Evolutionary conservation across 1,284 basidiomycete genomes (phyloP), one percentile per base, ranked within the genome.

Genomic region (Marasmius oreades): DNA sequence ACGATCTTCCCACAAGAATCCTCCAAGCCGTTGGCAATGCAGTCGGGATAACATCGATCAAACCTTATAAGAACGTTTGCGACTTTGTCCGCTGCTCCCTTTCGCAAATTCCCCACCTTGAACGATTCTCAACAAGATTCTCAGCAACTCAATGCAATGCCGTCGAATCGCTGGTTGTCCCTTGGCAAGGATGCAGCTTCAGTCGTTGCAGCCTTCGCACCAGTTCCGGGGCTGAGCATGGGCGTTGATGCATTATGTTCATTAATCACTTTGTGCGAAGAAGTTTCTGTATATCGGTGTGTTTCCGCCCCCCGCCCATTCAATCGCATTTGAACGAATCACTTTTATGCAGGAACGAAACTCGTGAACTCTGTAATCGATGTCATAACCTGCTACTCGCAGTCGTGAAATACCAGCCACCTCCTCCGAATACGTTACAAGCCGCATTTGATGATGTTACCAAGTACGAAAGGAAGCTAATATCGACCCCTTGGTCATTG

Each of bases 211-310:
- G 64, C 77, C 55, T 73, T 81, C 39, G 66, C 73, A 18, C 79
- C 80, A 6, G 66, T 82, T 3, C 81, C 81, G 24, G 79, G 70
- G 54, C 66, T 82, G 16, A 66, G 64, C 7, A 72, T 75, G 11
- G 71, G 72, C 14, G 70, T 76, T 23, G 74, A 73, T 11, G 54
- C 73, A 1, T 59, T 79, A 6, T 70, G 70, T 34, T 67, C 60
- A 23, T 76, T 81, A 37, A 64, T 80, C 26, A 53, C 72, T 52
- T 69, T 78, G 42, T 76, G 79, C 62, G 70, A 74, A 45, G 74
- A 77, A 59, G 77, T 80, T 16, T 56, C 66, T 1, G 66, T 68
- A 1, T 83, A 82, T 64, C 74, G 71, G 80, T 75, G 59, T n/a
- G 64, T 12, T 33, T 23, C 47, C 24, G 24, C 22, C 48, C 42